Evolutionary conservation across 2,329 filamentous ascomycete species (phyloP), one percentile per base, ranked within the genome.

Genomic region (Ophiosphaerella herpotricha): DNA sequence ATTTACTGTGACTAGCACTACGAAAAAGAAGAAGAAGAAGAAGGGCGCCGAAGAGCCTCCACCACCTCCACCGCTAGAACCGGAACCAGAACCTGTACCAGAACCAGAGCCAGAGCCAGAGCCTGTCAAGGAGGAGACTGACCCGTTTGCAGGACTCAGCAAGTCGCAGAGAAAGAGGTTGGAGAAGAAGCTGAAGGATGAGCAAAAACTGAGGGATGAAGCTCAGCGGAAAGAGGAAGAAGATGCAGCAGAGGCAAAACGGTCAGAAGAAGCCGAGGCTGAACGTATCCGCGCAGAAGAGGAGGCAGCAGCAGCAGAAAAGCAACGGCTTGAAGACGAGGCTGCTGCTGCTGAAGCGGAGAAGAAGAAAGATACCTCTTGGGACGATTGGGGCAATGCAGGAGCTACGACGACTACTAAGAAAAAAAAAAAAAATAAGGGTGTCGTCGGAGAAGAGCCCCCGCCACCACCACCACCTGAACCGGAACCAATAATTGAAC

Each of bases 371-470:
- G 71, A 72, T n/a, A 72, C 76, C 50, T 58, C 68, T 18, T 71
- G 64, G 66, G 65, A 60, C 38, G 63, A 64, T 33, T 59, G 51
- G 50, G 52, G 49, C 13, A 46, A 24, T 37, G 46, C 54, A 7
- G 18, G 6, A 29, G 26, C 6, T 2, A 63, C 63, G 4, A 43
- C 50, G 43, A 47, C 54, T 39, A 56, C 54, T 23, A 63, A 68
- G 48, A 70, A 72, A 52, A 77, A 76, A 60, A 76, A 74, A 43
- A 73, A 53, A 7, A 58, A 54, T 45, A 58, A 52, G 63, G 60
- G 46, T 23, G 59, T 53, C 3, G 58, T 59, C 36, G 60, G 60
- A 26, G 58, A 52, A 33, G 61, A 59, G 18, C 54, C 52, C 16
- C 54, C 54, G 14, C 59, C 55, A 24, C 60, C 56, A 13, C 60